Evolutionary conservation across 495 filamentous ascomycete genomes (phyloP), one percentile per base, ranked within the genome.

Genomic region (Xylona heveae): DNA sequence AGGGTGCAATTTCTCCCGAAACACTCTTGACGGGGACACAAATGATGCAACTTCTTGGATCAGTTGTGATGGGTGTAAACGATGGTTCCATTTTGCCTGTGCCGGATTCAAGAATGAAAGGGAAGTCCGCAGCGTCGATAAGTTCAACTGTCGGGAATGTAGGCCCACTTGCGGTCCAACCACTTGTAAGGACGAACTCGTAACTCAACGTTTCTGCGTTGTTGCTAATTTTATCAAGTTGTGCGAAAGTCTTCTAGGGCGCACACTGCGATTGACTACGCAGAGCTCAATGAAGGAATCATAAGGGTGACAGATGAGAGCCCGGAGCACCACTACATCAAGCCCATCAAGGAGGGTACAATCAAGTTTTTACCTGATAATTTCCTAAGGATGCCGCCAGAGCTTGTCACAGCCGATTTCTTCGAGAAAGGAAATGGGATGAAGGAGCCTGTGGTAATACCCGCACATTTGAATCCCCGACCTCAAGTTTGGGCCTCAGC

Each of bases 51-150:
- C 62, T 35, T 66, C 67, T 9, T 81, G 75, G 75, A 78, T 81
- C 36, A 67, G 61, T 19, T 81, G 75, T 41, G 73, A 81, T 46
- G 73, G 70, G 20, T 81, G 75, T 46, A 75, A 76, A 40, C 58
- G 54, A 17, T 81, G 75, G 75, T 78, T 69, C 40, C 75, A 81
- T 45, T 73, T 70, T 30, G 61, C 67, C 23, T 81, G 75, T 45
- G 74, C 74, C 13, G 72, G 69, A 4, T 74, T 80, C 42, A 72
- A 74, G 41, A 74, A 59, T 42, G 68, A 70, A 36, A 54, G 65
- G n/a, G 69, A 76, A 39, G 63, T 77, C 17, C 61, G 72, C 32
- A 66, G 64, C 19, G 68, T 81, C 13, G 75, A 80, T 45, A 81
- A 78, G 41, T 80, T 66, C 38, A 71, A 74, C 34, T 81, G 75